Evolutionary conservation across 306 rosid genomes (phyloP).

Genomic region (Vigna nakashimae): DNA sequence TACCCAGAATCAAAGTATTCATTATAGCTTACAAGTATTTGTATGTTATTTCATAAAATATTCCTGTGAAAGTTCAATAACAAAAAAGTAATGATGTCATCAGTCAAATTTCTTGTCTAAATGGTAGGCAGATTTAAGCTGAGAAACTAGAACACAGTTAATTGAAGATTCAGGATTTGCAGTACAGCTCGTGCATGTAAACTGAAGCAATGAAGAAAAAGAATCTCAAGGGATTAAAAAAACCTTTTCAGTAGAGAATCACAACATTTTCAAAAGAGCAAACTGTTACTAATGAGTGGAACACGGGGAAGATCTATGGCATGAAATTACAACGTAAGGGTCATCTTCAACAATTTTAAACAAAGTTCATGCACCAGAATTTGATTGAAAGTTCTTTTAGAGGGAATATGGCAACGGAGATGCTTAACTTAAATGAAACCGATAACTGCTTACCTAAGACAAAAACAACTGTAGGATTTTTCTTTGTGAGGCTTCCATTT

Average conservation of each 20-base stretch:
- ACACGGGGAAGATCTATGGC: not conserved
- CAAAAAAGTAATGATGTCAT: not conserved
- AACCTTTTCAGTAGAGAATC: not conserved
- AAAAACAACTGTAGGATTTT: slow-evolving; percentile 88
- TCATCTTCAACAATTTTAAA: not conserved
- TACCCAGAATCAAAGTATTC: slow-evolving; percentile 16
- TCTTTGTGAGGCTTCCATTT: slow-evolving; percentile 60
- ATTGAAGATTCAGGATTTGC: not conserved
- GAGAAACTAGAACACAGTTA: slow-evolving; percentile 15
- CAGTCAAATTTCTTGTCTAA: slow-evolving; percentile 1
- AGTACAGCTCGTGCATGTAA: not conserved
- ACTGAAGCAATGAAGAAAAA: slow-evolving; percentile 13
- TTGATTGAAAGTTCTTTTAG: slow-evolving; percentile 9
- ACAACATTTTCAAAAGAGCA: not conserved
- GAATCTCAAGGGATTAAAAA: not conserved
- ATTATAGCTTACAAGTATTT: not conserved
- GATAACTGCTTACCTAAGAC: slow-evolving; percentile 79
- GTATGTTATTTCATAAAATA: not conserved
- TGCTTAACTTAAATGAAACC: slow-evolving; percentile 17
- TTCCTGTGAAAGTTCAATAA: not conserved
- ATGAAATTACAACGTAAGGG: not conserved
- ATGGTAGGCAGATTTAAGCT: not conserved
- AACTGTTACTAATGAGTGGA: not conserved
- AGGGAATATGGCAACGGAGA: slow-evolving; percentile 21
- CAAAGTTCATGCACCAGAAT: slow-evolving; percentile 8